Evolutionary conservation across 768 basidiomycete genomes (phyloP), one percentile per base, ranked within the genome.

Genomic region (Tylopilus sp.): DNA sequence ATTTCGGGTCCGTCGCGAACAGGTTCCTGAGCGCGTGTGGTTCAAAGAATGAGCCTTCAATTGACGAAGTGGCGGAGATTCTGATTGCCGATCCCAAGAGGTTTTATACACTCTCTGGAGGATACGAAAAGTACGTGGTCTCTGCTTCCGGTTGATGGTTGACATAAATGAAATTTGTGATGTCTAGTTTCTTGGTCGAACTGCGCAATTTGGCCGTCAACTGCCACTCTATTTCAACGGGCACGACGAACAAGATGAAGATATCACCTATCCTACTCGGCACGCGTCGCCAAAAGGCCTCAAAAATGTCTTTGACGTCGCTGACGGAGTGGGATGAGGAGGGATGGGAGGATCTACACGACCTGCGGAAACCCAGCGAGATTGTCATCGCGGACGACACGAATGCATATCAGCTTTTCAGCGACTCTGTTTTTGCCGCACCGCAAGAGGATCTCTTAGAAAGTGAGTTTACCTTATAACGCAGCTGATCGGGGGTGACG

Each of bases 121-220:
- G 35, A 4, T 3, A 28, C 10, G 49, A 50, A 28, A 41, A 15
- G 49, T 44, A 21, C 20, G 17, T 40, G 35, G 35, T 22, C 17
- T 5, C 53, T 52, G 21, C 20, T 30, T 21, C 9, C 9, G 28
- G 10, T 31, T 31, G 5, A 13, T 13, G 31, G 28, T 28, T 28
- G 28, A 28, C 28, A 28, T 28, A 31, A 28, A 28, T 6, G 43
- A 51, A 9, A 22, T 30, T 1, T 17, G 38, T 11, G 21, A 22
- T 9, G n/a, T 5, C 6, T 17, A 95, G 93, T 58, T 95, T 88
- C 65, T 73, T 94, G 23, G 71, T 75, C 3, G 92, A 95, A 63
- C 75, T 98, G 4, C 82, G 92, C 12, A 88, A 92, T 52, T 76
- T 98, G 42, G 89, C 91, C 17, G 77, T 92, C 38, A 93, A 94